phyloP scores from a whole-genome alignment of 2,329 filamentous ascomycete genomes.

The Cladosporium austrohemisphaericum region DNA sequence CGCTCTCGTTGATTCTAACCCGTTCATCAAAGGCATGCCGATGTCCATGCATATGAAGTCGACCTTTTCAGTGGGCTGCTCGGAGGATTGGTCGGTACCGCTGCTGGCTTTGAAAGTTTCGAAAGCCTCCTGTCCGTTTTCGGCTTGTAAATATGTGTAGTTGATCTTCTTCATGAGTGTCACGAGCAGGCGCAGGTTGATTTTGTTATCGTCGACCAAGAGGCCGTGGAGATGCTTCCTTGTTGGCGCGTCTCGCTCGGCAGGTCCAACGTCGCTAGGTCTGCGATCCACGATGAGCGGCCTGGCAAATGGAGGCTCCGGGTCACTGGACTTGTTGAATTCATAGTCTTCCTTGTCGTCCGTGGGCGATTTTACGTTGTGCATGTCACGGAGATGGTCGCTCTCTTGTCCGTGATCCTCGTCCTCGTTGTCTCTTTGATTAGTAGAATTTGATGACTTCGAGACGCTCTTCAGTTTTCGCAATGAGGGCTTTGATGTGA shows the following conservation, averaged over 20 bases:
- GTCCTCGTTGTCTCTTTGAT: too few relatives aligned
- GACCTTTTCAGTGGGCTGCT: background rate
- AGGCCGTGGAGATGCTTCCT: constrained; percentile 19
- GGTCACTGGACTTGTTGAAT: background rate
- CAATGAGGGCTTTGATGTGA: too few relatives aligned
- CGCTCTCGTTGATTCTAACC: constrained; percentile 27
- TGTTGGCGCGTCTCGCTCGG: background rate
- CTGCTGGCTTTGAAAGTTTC: constrained; percentile 23
- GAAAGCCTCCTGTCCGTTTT: constrained; percentile 22
- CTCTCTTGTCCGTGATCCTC: too few relatives aligned
- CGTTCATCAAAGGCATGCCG: constrained; percentile 35
- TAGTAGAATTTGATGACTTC: too few relatives aligned
- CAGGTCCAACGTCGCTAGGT: background rate
- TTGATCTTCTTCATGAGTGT: constrained; percentile 22
- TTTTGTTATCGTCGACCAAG: constrained; percentile 33
- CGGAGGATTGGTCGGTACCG: background rate
- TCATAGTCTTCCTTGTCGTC: background rate
- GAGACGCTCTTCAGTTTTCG: too few relatives aligned
- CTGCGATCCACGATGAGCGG: background rate
- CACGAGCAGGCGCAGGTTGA: constrained; percentile 29
- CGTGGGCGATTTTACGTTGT: background rate
- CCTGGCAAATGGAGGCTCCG: background rate
- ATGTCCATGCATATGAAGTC: constrained; percentile 40
- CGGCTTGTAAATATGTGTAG: constrained; percentile 17
- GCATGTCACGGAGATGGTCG: too few relatives aligned